Percentiles rank a stretch among this genome's conserved stretches.
Conservation (phyloP, 257 asterid genomes). For the Plectranthus barbatus region DNA sequence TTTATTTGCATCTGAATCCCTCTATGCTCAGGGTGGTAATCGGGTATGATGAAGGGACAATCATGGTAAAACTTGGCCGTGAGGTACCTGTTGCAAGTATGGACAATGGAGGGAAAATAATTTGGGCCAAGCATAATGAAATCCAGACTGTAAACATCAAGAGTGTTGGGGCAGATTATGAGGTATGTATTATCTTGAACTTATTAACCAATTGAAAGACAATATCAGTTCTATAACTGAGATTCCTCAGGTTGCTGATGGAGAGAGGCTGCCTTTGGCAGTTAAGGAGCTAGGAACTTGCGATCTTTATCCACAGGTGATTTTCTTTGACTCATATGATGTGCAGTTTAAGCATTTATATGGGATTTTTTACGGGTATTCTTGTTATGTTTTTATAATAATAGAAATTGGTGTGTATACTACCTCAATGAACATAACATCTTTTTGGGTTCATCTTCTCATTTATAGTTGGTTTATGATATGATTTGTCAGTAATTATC, state of each 20-base stretch:
- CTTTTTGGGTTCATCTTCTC: not conserved
- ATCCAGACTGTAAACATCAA: slow-evolving; percentile 95
- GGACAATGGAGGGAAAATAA: slow-evolving; percentile 94
- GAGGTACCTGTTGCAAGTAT: slow-evolving; percentile 97
- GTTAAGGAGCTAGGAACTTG: slow-evolving; percentile 97
- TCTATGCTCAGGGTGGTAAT: slow-evolving; percentile 68
- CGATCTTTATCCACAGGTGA: slow-evolving; percentile 96
- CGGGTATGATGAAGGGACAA: slow-evolving; percentile 98
- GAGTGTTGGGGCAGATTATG: slow-evolving; percentile 89
- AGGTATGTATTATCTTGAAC: slow-evolving; percentile 38
- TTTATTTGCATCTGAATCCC: slow-evolving; percentile 10
- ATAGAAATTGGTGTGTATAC: not conserved
- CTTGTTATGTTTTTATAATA: slow-evolving; percentile 1
- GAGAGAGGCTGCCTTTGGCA: slow-evolving; percentile 93
- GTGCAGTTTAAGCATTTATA: not conserved
- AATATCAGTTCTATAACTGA: slow-evolving; percentile 11
- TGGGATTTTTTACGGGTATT: not conserved
- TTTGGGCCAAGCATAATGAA: slow-evolving; percentile 98
- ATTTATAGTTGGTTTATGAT: not conserved
- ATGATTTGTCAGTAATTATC: not conserved
- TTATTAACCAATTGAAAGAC: not conserved
- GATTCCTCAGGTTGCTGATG: slow-evolving; percentile 78
- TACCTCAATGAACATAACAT: not conserved
- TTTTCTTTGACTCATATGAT: slow-evolving; percentile 16
- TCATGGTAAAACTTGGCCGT: slow-evolving; percentile 95